Evolutionary conservation across 306 rosid genomes (phyloP), one percentile per base, ranked within the genome.

Genomic region (Begonia fuchsioides): DNA sequence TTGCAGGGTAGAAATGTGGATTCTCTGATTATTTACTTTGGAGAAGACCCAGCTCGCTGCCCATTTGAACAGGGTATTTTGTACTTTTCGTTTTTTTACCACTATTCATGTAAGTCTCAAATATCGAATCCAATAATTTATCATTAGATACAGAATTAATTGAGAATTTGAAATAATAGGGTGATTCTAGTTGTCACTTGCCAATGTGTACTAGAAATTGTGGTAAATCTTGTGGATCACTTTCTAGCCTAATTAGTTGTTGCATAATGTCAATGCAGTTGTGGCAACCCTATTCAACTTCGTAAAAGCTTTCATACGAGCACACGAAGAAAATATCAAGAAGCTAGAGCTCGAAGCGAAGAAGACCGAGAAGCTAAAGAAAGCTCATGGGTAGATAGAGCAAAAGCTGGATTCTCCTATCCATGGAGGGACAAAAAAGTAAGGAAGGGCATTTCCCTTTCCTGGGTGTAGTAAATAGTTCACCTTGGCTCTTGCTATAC

Each of bases 11-110:
- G 81, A 68, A 83, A 68, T 17, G 94, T 81, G 67, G 96, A 88
- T 50, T 63, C 76, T 0, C 61, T 83, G 83, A 80, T 88, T 65
- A 71, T 88, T 71, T 88, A 88, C 62, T 88, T 88, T 60, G 95
- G 96, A 40, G 96, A 88, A 70, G 96, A 88, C 66, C 94, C 94
- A 15, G 55, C 93, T 59, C 79, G 85, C 52, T 88, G 93, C 77
- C 69, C 81, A 15, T 81, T 83, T 66, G 95, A 88, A 73, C 96
- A 88, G 80, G 94, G 96, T 88, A 49, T 50, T 55, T 51, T 26
- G 14, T 20, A 19, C 9, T 11, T 55, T 11, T 44, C 12, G 51
- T 49, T 15, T 13, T 50, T 52, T 40, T 9, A 15, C 44, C 53
- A 16, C 57, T 32, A 11, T 44, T 45, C 39, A 35, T 45, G 45